Conservation (phyloP, 768 basidiomycete genomes). For the Tricholoma terreum region DNA sequence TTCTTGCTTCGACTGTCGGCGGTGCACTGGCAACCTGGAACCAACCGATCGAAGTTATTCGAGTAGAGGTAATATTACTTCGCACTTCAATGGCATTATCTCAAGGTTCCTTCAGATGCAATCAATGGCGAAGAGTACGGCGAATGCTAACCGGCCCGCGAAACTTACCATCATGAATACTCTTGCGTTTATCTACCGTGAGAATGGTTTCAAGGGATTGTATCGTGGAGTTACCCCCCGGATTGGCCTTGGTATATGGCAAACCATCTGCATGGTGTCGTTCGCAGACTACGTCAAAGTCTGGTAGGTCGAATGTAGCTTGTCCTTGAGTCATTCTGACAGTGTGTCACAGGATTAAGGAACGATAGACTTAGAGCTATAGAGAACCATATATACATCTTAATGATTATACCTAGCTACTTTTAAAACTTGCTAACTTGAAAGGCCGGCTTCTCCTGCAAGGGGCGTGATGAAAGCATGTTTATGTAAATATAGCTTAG, state of each 20-base stretch:
- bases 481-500: no score
- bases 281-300: conserved; percentile 94
- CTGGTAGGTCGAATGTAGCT: conserved; percentile 46
- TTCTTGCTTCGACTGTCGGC: conserved; percentile 81
- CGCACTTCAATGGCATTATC: neutral
- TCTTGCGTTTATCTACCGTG: conserved; percentile 89
- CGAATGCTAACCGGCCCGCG: conserved; percentile 78
- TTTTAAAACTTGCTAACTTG: no score
- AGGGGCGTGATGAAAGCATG: no score
- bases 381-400: conserved; percentile 10
- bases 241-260: conserved; percentile 94
- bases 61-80: conserved; percentile 70
- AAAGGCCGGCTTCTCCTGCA: no score
- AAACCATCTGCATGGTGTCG: conserved; percentile 98
- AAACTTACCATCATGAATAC: conserved; percentile 93
- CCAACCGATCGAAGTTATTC: conserved; percentile 96
- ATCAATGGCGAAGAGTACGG: conserved; percentile 86
- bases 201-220: conserved; percentile 93
- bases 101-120: conserved; percentile 74
- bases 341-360: conserved; percentile 48
- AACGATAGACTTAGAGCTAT: conserved; percentile 25
- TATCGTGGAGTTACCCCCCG: conserved; percentile 98
- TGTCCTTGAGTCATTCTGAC: conserved; percentile 11
- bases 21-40: conserved; percentile 99
- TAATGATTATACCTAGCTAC: conserved; percentile 19